These are phyloP conservation scores for Azolla pinnata DNA, from an alignment of 75 land plant genomes.

Conservation along the genomic window DNA sequence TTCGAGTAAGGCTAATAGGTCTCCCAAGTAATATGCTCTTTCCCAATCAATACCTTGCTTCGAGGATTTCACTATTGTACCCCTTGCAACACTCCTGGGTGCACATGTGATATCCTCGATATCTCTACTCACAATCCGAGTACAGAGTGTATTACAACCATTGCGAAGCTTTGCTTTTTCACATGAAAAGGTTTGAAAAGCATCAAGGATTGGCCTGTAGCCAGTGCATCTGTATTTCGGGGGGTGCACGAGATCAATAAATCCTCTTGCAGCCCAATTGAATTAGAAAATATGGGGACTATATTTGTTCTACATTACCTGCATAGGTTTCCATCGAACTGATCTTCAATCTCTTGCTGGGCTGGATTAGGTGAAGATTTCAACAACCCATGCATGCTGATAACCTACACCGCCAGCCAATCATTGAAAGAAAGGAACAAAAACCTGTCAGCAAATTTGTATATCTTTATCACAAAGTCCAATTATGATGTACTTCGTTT, in stretches of 20 bases:
- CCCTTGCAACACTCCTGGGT: too few species aligned
- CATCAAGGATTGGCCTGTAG: slow-evolving; percentile 30
- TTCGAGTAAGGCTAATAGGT: slow-evolving; percentile 12
- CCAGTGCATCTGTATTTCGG: slow-evolving; percentile 30
- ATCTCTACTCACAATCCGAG: background rate
- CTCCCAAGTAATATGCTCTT: slow-evolving; percentile 8
- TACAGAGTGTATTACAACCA: background rate
- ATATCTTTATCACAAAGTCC: too few species aligned
- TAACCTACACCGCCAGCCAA: slow-evolving; percentile 29
- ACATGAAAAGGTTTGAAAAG: slow-evolving; percentile 25
- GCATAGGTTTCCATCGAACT: slow-evolving; percentile 30
- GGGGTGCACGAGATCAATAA: too few species aligned
- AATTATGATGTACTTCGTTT: too few species aligned
- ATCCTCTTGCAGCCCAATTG: too few species aligned
- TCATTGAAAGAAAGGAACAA: background rate
- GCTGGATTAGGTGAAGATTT: slow-evolving; percentile 9
- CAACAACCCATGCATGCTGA: slow-evolving; percentile 30
- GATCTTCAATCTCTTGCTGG: slow-evolving; percentile 23
- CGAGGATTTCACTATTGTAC: too few species aligned
- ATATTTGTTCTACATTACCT: too few species aligned
- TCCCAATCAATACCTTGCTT: slow-evolving; percentile 17
- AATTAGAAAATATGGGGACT: too few species aligned
- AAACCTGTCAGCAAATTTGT: background rate
- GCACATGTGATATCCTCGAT: slow-evolving; percentile 13
- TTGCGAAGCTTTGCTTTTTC: slow-evolving; percentile 2